These are phyloP conservation scores for Tarenaya hassleriana DNA, from an alignment of 345 rosid genomes.

Conservation along the genomic window DNA sequence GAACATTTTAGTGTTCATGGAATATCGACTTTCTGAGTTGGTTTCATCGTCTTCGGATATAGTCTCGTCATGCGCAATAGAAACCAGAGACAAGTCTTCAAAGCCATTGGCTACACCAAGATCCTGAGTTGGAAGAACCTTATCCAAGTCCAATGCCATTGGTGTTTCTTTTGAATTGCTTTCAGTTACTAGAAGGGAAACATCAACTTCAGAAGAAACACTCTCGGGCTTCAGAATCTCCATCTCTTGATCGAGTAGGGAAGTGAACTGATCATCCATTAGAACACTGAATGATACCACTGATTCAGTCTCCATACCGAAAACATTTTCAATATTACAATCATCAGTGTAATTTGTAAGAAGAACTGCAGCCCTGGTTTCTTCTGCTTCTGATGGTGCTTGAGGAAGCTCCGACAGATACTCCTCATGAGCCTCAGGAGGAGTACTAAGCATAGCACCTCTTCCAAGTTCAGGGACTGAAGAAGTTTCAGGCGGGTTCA, in stretches of 20 bases:
- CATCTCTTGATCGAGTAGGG: conserved; percentile 15
- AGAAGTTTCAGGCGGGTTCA: conserved; percentile 11
- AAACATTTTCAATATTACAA: conserved; percentile 8
- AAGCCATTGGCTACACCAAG: background rate
- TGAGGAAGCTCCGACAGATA: conserved; percentile 5
- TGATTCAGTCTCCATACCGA: conserved; percentile 17
- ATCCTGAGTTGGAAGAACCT: conserved; percentile 1
- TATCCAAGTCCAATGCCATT: background rate
- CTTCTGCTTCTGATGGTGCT: conserved; percentile 1
- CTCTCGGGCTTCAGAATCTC: conserved; percentile 9
- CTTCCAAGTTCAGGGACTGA: background rate
- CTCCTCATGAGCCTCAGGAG: background rate
- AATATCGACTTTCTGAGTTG: conserved; percentile 11
- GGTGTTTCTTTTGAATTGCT: conserved; percentile 1
- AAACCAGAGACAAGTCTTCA: conserved; percentile 5
- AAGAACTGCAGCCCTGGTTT: background rate
- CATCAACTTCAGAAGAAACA: conserved; percentile 7
- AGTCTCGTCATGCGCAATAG: conserved; percentile 10
- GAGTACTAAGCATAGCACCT: background rate
- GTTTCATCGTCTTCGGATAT: background rate
- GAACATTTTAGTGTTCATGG: conserved; percentile 1
- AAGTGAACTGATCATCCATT: conserved; percentile 19
- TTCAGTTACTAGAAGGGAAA: background rate
- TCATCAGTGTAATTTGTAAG: conserved; percentile 3
- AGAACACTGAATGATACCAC: conserved; percentile 23